Evolutionary conservation across 2,329 filamentous ascomycete species (phyloP), one percentile per base, ranked within the genome.

Genomic region (Sporothrix mexicana): DNA sequence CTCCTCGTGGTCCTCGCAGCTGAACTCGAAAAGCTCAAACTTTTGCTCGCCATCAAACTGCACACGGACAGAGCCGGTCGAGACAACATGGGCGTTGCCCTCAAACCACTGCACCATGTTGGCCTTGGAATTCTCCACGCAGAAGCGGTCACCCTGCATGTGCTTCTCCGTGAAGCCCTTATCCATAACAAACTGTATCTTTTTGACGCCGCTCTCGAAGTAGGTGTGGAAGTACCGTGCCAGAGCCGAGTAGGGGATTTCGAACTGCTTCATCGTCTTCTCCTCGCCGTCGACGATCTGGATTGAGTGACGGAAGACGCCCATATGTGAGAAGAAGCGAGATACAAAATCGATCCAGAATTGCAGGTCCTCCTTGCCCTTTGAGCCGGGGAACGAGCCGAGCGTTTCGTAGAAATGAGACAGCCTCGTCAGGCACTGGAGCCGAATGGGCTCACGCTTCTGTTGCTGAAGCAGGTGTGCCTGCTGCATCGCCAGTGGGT

Each of bases 81-180:
- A 91, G 68, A 97, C 90, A 53, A 97, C 85, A 91, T 95, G 94
- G 74, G 92, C 92, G 70, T 91, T 92, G 75, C 92, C 93, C 69
- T 92, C 89, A 78, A 95, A 98, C 88, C 93, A 97, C 80, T 97
- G 97, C 5, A 96, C 91, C 73, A 98, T 89, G 78, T 90, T 96
- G 36, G 94, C 90, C 77, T 90, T 92, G 30, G 84, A 84, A 78
- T 93, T 94, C 77, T 93, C 92, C 25, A 98, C 91, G 77, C 91
- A 91, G 77, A 92, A 90, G 62, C 89, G 89, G 66, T 91, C 90
- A 72, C 87, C 88, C 1, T 87, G 85, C 49, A 92, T 80, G 10
- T 85, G 82, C 69, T 85, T 85, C 75, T 91, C 89, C 0, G 82
- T 82, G 1, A 83, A 85, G 1, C 85, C 85, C 78, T 89, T 91